phyloP scores from a whole-genome alignment of 495 filamentous ascomycete genomes.

The Cenococcum geophilum region DNA sequence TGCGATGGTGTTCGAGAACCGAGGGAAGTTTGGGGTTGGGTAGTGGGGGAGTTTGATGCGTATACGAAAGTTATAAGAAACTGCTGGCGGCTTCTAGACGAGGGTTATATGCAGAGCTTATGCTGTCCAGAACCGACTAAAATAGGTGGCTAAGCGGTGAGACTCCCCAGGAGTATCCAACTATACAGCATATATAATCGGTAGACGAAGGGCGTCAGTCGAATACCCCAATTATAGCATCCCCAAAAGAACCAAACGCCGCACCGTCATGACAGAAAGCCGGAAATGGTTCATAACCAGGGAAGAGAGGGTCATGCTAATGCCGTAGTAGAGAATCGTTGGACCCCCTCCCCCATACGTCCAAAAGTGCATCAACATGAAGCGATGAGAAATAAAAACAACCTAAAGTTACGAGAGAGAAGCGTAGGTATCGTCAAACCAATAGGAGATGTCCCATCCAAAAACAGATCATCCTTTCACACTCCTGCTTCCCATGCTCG shows the following conservation, averaged over 20 bases:
- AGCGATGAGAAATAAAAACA: not conserved
- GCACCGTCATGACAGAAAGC: too few relatives aligned
- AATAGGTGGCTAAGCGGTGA: too few relatives aligned
- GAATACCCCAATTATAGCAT: too few relatives aligned
- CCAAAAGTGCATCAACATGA: not conserved
- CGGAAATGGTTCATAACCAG: too few relatives aligned
- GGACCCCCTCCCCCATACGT: not conserved
- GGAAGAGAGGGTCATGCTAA: too few relatives aligned
- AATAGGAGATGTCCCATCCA: not conserved
- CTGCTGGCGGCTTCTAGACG: too few relatives aligned
- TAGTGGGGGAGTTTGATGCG: not conserved
- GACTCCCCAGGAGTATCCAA: too few relatives aligned
- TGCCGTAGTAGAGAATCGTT: not conserved
- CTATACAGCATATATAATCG: too few relatives aligned
- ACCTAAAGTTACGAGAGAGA: not conserved
- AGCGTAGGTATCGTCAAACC: constrained; percentile 2
- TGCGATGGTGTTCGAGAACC: not conserved
- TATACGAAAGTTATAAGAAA: not conserved
- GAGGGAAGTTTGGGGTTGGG: not conserved
- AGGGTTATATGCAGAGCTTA: too few relatives aligned
- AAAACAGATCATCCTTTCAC: not conserved
- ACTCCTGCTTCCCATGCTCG: not conserved
- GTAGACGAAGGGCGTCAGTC: too few relatives aligned
- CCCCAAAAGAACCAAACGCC: too few relatives aligned
- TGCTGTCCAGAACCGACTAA: too few relatives aligned